phyloP scores from a whole-genome alignment of 352 stramenopile species.

The Globisporangium lucens region DNA sequence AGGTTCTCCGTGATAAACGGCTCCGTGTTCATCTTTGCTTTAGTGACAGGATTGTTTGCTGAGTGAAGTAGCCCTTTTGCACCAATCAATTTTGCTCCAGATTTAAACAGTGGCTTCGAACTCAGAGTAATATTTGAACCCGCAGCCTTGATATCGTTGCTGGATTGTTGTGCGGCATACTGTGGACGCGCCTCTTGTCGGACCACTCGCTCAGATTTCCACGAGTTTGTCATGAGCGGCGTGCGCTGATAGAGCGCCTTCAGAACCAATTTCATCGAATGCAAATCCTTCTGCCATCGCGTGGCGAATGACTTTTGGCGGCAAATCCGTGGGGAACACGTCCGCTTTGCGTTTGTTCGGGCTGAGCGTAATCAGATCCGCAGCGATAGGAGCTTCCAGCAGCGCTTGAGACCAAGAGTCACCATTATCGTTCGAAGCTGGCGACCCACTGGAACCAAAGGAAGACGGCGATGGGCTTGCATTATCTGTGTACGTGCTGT shows the following conservation, averaged over 20 bases:
- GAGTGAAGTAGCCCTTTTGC: neutral
- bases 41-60: neutral
- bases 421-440: slow-evolving; percentile 14
- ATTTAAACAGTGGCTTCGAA: neutral
- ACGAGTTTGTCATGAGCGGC: slow-evolving; percentile 55
- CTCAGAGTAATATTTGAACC: neutral
- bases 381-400: slow-evolving; percentile 36
- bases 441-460: neutral
- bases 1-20: slow-evolving; percentile 42
- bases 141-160: neutral
- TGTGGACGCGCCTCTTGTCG: slow-evolving; percentile 18
- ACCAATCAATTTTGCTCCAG: neutral
- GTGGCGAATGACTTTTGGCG: slow-evolving; percentile 41
- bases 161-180: neutral
- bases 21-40: neutral
- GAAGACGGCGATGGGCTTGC: neutral
- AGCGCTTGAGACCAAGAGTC: slow-evolving; percentile 28
- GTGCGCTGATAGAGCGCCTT: slow-evolving; percentile 37
- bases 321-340: slow-evolving; percentile 50
- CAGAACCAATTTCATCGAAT: slow-evolving; percentile 39
- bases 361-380: slow-evolving; percentile 45
- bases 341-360: slow-evolving; percentile 43
- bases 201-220: slow-evolving; percentile 38
- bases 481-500: slow-evolving; percentile 25
- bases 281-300: slow-evolving; percentile 50